Percentiles rank a stretch among this genome's conserved stretches.
Conservation (phyloP, 371 early-diverging fungal genomes). For the Mortierella sp. region DNA sequence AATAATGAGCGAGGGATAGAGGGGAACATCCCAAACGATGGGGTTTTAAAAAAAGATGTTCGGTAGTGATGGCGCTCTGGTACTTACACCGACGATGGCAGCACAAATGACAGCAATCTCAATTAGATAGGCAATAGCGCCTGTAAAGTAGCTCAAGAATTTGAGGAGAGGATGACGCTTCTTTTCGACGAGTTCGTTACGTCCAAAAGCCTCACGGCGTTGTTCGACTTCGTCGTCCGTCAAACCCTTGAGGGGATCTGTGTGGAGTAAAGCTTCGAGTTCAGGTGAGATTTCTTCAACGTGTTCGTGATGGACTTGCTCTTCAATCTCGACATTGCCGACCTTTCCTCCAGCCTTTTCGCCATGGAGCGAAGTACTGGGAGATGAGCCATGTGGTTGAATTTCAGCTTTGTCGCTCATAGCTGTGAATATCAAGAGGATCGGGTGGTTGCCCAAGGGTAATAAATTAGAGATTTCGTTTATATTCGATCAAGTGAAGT, state of each 20-base stretch:
- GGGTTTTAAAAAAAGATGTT: not conserved
- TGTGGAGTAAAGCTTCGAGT: slow-evolving; percentile 76
- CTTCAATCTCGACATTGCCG: slow-evolving; percentile 58
- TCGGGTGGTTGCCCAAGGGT: not conserved
- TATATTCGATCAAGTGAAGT: not conserved
- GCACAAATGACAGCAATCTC: slow-evolving; percentile 83
- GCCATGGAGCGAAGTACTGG: not conserved
- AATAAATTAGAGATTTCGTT: not conserved
- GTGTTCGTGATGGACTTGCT: slow-evolving; percentile 75
- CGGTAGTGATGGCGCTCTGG: too few relatives aligned
- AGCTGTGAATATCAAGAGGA: not conserved
- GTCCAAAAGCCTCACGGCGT: slow-evolving; percentile 77
- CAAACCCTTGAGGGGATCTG: slow-evolving; percentile 76
- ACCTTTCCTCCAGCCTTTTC: slow-evolving; percentile 18
- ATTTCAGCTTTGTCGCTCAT: slow-evolving; percentile 45
- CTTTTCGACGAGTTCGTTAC: slow-evolving; percentile 84
- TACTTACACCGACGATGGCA: slow-evolving; percentile 72
- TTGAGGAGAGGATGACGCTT: slow-evolving; percentile 87
- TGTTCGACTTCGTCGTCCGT: slow-evolving; percentile 67
- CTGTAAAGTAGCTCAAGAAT: slow-evolving; percentile 91
- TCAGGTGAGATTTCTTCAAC: slow-evolving; percentile 79
- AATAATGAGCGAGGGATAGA: not conserved
- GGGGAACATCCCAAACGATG: not conserved
- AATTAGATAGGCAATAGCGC: slow-evolving; percentile 90
- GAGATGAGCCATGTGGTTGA: slow-evolving; percentile 18